Evolutionary conservation across 75 land plant genomes (phyloP).

Genomic region (Azolla pinnata): DNA sequence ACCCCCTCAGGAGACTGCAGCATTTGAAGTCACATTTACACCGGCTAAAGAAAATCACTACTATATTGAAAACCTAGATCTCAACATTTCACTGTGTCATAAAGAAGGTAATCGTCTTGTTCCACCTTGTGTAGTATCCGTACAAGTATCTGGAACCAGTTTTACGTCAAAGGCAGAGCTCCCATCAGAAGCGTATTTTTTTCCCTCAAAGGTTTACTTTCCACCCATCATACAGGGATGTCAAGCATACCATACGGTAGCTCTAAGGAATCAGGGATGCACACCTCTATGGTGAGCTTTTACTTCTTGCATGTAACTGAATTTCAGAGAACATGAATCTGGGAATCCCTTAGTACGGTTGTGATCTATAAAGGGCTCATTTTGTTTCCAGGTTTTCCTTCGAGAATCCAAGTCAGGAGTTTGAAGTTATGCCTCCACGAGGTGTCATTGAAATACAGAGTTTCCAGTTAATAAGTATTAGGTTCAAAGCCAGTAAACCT

Average conservation of each 20-base stretch:
- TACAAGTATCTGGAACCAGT: conserved; percentile 1
- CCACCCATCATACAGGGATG: conserved; percentile 10
- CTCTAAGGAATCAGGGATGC: conserved; percentile 7
- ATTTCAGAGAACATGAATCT: not conserved
- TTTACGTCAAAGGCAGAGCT: not conserved
- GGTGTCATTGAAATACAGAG: conserved; percentile 23
- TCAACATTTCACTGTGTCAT: not conserved
- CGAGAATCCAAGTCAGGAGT: conserved; percentile 12
- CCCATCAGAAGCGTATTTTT: conserved; percentile 10
- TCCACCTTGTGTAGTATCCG: not conserved
- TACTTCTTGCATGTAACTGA: not conserved
- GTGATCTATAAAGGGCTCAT: not conserved
- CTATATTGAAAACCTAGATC: not conserved
- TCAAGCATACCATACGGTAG: conserved; percentile 13
- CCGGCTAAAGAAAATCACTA: conserved; percentile 3
- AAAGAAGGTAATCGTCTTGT: not conserved
- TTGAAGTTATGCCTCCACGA: conserved; percentile 22
- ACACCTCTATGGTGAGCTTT: conserved; percentile 18
- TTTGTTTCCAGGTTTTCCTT: conserved; percentile 19
- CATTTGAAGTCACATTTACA: conserved; percentile 19
- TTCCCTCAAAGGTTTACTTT: conserved; percentile 5
- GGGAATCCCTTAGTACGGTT: not conserved
- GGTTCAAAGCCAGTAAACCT: conserved; percentile 23
- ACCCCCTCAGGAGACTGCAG: conserved; percentile 3
- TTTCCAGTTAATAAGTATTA: conserved; percentile 23